Base-by-base conservation (phyloP, 805 yeast genomes). In the Ogataea zsoltii region DNA sequence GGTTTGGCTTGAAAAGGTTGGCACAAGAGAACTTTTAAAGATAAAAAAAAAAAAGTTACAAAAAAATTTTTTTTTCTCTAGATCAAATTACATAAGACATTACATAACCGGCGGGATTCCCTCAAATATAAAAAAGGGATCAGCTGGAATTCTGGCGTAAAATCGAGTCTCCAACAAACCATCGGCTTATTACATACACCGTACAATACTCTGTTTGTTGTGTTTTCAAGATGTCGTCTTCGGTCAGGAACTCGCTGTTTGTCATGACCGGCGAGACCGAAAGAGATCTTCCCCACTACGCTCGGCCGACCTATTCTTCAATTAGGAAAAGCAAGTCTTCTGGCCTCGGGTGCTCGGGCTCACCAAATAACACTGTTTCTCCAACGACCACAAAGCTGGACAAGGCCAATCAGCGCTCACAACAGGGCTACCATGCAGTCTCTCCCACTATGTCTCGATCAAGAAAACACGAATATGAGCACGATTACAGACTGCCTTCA, bases 301-400 rank as follows among this genome's bases (percentile, higher is more conserved):
- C 60, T 10, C 49, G 49, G 7, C 60, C 60, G 14, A 56, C 60
- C 3, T 48, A 48, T 40, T 46, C 60, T 2, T 56, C 57, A 10
- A 50, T 54, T 33, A 36, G 55, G 29, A 56, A 53, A 14, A 47
- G 53, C 41, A 55, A 48, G 35, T 21, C 54, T 3, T 33, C 46
- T 19, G 39, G 53, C 29, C 11, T 26, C 16, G 32, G 40, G 11
- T n/a, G 13, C 13, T 23, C 15, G 12, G 23, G 7, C 14, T 16
- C 37, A 36, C 18, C 41, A 19, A 25, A 17, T 15, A 7, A n/a
- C 15, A 17, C 40, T 11, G 21, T 36, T 14, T 36, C 40, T 16
- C 29, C 29, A 7, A 12, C 30, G 5, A 31, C 15, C 34, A 33
- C 15, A 12, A 33, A 33, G 14, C 15, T 13, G 14, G 36, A 26